phyloP scores from a whole-genome alignment of 495 filamentous ascomycete species.

The Immersiella caudata region DNA sequence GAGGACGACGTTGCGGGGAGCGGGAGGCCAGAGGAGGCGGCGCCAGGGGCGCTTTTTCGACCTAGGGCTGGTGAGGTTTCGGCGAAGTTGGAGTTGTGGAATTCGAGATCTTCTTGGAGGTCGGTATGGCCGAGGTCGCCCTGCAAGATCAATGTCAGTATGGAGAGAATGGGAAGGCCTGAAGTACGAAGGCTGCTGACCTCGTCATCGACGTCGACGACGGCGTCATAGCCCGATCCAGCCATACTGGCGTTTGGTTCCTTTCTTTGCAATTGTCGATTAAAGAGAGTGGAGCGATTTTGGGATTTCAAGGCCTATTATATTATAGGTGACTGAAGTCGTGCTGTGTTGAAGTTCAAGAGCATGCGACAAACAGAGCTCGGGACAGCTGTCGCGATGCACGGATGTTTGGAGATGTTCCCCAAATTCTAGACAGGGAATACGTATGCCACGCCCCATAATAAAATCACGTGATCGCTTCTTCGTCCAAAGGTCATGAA shows the following conservation, averaged over 20 bases:
- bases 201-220: conserved; percentile 95
- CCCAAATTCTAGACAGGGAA: background rate
- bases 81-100: conserved; percentile 77
- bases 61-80: conserved; percentile 57
- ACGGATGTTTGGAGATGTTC: conserved; percentile 14
- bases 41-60: conserved; percentile 34
- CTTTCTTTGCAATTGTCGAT: background rate
- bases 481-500: background rate
- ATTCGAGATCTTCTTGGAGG: conserved; percentile 97
- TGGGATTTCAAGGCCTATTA: background rate
- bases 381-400: conserved; percentile 34
- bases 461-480: conserved; percentile 9
- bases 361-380: conserved; percentile 17
- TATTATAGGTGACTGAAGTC: background rate
- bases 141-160: conserved; percentile 47
- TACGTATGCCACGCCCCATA: conserved; percentile 11
- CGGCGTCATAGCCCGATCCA: conserved; percentile 89
- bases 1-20: conserved; percentile 61
- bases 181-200: conserved; percentile 12
- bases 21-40: conserved; percentile 58
- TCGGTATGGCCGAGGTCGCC: conserved; percentile 98
- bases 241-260: conserved; percentile 59
- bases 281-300: background rate
- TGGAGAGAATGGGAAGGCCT: background rate
- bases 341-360: conserved; percentile 4